Evolutionary conservation across 164 flowering plant genomes (phyloP).

Genomic region (Pachysandra terminalis): DNA sequence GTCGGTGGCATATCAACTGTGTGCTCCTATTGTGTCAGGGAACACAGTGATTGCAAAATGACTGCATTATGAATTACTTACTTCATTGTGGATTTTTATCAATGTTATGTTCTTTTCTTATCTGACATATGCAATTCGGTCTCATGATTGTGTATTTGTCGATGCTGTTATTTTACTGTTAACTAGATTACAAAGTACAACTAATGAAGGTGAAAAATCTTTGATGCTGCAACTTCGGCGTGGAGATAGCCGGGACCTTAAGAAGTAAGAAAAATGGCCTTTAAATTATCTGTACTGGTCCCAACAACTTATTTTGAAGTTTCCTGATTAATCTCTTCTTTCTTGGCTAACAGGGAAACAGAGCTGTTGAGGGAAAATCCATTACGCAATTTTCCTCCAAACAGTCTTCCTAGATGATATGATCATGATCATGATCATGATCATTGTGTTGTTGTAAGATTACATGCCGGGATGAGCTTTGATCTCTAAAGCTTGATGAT

Average conservation of each 20-base stretch:
- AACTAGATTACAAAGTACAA: conserved; percentile 29
- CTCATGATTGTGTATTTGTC: not conserved
- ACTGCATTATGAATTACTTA: too few species aligned
- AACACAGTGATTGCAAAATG: too few species aligned
- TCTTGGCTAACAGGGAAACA: conserved; percentile 55
- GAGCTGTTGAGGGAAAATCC: conserved; percentile 80
- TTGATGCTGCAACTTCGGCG: conserved; percentile 44
- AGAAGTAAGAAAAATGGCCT: conserved; percentile 46
- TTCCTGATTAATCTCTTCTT: not conserved
- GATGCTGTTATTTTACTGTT: too few species aligned
- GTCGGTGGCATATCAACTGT: too few species aligned
- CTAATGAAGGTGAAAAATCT: conserved; percentile 27
- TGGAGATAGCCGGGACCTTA: conserved; percentile 47
- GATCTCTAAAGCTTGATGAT: conserved; percentile 21
- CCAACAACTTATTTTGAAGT: not conserved
- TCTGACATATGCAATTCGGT: not conserved
- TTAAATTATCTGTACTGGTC: not conserved
- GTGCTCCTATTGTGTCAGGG: too few species aligned
- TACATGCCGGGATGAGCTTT: conserved; percentile 22
- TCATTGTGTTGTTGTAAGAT: not conserved
- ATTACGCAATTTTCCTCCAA: conserved; percentile 70
- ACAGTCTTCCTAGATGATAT: conserved; percentile 71
- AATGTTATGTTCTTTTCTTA: not conserved
- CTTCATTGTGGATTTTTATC: not conserved
- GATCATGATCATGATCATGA: too few species aligned